Base-by-base conservation (phyloP, 140 eudicot species). In the Oenanthe javanica region DNA sequence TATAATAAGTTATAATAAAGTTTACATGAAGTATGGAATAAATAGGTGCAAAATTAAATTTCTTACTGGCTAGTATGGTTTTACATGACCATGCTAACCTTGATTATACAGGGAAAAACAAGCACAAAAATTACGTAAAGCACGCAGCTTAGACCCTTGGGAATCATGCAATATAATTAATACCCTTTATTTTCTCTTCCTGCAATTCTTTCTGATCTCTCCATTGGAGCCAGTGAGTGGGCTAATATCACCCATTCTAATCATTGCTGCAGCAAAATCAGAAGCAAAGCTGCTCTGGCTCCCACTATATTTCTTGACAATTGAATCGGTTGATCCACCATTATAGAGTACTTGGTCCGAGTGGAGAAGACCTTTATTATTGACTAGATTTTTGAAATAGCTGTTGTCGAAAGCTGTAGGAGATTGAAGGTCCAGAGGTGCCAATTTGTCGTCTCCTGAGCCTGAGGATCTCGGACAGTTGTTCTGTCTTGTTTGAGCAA, bases 141-240 rank as follows among this genome's bases (percentile, higher is more conserved):
- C 59, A 52, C 59, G 6, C n/a, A 57, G 66, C 3, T 57, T 6
- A 59, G n/a, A n/a, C 14, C 31, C 36, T 59, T n/a, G 8, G 1
- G 27, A 21, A 57, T 57, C 27, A 19, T 57, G 66, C 63, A 21
- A 57, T 57, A 1, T 1, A n/a, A n/a, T n/a, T n/a, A n/a, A n/a
- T n/a, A n/a, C 43, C 31, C 21, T 12, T 71, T 73, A 73, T 4
- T 73, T 73, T 45, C 2, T 73, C 77, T 73, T 73, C 77, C 77
- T 45, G 55, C 77, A 73, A 4, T 45, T 73, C 55, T 73, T 73
- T 49, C 77, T 73, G 49, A 73, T 73, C 31, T 73, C 77, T 73
- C 77, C 77, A 73, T 73, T 73, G 18, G 77, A 73, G 13, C 77
- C 77, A 3, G 77, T 73, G 77, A 73, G 77, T 46, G 77, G 77